Evolutionary conservation across 768 basidiomycete species (phyloP).

Genomic region (Antrodiella citrinella): DNA sequence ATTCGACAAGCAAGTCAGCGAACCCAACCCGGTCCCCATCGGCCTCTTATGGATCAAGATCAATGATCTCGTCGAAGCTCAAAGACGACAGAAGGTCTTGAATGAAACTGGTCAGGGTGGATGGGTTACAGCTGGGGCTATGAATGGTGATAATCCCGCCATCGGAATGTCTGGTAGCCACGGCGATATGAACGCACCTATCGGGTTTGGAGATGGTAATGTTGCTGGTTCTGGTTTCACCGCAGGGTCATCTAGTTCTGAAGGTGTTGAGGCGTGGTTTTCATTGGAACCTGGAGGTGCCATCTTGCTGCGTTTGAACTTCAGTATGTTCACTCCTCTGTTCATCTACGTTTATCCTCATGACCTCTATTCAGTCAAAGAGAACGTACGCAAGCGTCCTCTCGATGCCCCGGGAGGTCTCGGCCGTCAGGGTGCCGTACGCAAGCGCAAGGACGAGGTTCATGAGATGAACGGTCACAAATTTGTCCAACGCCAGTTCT

Average conservation of each 20-base stretch:
- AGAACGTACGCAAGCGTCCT: constrained; percentile 95
- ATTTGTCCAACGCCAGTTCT: constrained; percentile 95
- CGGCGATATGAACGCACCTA: constrained; percentile 35
- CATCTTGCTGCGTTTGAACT: constrained; percentile 79
- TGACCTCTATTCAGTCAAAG: constrained; percentile 69
- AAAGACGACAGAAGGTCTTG: constrained; percentile 85
- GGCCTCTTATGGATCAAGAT: constrained; percentile 94
- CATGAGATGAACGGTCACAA: constrained; percentile 99
- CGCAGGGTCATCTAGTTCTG: constrained; percentile 25
- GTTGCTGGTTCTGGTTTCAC: constrained; percentile 8
- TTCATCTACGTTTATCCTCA: constrained; percentile 7
- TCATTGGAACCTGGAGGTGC: constrained; percentile 97
- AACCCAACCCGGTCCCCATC: constrained; percentile 77
- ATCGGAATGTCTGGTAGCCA: constrained; percentile 40
- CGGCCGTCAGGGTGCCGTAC: constrained; percentile 95
- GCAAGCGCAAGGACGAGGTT: constrained; percentile 96
- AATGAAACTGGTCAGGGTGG: constrained; percentile 81
- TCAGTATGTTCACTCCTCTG: constrained; percentile 52
- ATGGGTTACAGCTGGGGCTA: constrained; percentile 93
- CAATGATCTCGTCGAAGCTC: constrained; percentile 87
- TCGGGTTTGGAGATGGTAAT: constrained; percentile 22
- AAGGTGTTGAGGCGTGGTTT: constrained; percentile 97
- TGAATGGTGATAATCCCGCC: constrained; percentile 53
- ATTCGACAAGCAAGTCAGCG: constrained; percentile 84
- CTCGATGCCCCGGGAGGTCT: constrained; percentile 85